Evolutionary conservation across 371 early-diverging fungal species (phyloP).

Genomic region (Circinella minor): DNA sequence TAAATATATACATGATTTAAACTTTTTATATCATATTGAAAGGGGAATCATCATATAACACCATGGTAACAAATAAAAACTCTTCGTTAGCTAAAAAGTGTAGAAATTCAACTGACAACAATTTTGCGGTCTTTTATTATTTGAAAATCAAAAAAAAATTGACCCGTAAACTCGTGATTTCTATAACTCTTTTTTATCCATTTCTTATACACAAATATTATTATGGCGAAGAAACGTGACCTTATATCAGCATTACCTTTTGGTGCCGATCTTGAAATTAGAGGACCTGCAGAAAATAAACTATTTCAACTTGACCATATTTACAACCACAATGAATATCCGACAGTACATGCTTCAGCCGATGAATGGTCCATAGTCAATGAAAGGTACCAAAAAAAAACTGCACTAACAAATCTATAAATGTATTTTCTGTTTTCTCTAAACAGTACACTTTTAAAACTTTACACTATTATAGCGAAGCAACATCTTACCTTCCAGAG

Average conservation of each 20-base stretch:
- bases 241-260: background rate
- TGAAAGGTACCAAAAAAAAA: conserved; percentile 8
- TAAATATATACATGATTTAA: no score
- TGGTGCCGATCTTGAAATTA: background rate
- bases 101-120: no score
- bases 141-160: no score
- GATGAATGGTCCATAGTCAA: conserved; percentile 19
- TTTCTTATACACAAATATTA: background rate
- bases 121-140: no score
- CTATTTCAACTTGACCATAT: background rate
- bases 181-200: background rate
- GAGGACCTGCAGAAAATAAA: background rate
- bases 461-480: conserved; percentile 16
- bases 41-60: no score
- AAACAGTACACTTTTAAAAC: background rate
- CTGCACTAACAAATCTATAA: no score
- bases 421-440: background rate
- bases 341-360: background rate
- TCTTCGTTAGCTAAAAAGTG: no score
- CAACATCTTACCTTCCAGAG: conserved; percentile 23
- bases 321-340: conserved; percentile 5
- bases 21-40: no score
- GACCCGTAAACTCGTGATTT: no score
- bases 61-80: no score
- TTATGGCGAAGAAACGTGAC: background rate